These are phyloP conservation scores for Dactylis glomerata DNA, from an alignment of 176 grass and related monocot genomes.

Conservation along the genomic window DNA sequence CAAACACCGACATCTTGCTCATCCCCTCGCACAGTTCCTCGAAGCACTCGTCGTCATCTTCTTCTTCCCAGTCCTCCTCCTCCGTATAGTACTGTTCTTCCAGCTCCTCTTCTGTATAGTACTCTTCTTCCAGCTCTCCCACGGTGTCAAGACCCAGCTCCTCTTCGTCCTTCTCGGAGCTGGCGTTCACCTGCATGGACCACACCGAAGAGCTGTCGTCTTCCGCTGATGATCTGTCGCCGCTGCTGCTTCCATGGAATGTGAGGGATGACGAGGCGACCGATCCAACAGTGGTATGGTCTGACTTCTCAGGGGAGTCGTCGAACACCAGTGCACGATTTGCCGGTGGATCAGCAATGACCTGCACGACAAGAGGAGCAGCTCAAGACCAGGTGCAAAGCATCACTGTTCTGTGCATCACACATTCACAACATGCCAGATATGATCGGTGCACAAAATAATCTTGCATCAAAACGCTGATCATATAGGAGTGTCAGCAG, in stretches of 20 bases:
- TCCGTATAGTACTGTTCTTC: neutral
- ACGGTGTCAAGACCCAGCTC: constrained; percentile 24
- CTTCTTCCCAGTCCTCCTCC: constrained; percentile 25
- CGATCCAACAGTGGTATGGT: constrained; percentile 21
- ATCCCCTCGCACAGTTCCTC: constrained; percentile 64
- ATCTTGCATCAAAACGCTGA: neutral
- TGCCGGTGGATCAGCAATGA: constrained; percentile 25
- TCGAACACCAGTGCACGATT: constrained; percentile 70
- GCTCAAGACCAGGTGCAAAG: neutral
- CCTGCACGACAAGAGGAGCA: constrained; percentile 14
- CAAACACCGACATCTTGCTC: constrained; percentile 55
- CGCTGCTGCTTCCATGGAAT: constrained; percentile 24
- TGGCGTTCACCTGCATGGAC: constrained; percentile 70
- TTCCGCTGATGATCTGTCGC: constrained; percentile 29
- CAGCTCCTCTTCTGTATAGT: constrained; percentile 7
- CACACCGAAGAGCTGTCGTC: constrained; percentile 62
- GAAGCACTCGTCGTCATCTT: constrained; percentile 24
- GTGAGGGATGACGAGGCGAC: constrained; percentile 32
- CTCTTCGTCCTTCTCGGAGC: constrained; percentile 45
- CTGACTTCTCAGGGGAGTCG: constrained; percentile 68
- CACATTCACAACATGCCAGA: neutral
- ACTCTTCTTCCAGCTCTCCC: constrained; percentile 32
- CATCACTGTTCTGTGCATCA: neutral
- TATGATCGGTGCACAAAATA: neutral
- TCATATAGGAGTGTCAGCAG: neutral